Evolutionary conservation across 2,329 filamentous ascomycete genomes (phyloP), one percentile per base, ranked within the genome.

Genomic region (Diaporthe citriasiana): DNA sequence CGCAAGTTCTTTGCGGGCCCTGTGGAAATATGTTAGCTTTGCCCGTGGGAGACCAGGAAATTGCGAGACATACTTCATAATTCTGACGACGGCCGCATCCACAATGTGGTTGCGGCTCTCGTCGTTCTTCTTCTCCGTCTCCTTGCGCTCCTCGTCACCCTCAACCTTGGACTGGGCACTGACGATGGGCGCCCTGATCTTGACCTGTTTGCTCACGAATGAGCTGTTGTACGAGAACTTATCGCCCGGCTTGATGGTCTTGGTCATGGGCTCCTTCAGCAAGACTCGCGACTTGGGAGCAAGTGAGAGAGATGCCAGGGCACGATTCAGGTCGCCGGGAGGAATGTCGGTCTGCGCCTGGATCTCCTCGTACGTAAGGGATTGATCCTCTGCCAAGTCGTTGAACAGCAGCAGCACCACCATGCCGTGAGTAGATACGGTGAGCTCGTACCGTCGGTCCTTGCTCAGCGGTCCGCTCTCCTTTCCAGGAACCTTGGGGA

Each of bases 341-440:
- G 95, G 92, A 38, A 98, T 97, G 77, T 93, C 94, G 0, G 95
- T 98, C 77, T 89, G 89, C 8, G 90, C 92, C 80, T 97, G 93
- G 38, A 98, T 97, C 76, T 98, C 94, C 72, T 97, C 93, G 71
- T 91, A 90, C 0, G 86, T 84, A 22, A 92, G 81, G 60, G 83
- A 85, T 76, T 87, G 83, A 40, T 81, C 86, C 8, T 89, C 86
- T 3, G 81, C 81, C 0, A 97, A 79, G 50, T 96, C 91, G 79
- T 98, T 98, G 88, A 98, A 99, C 0, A 98, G 89, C 57, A 97
- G 83, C 27, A 99, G 84, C 33, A 98, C 92, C 27, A 98, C 86
- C 94, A 98, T 98, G 78, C 92, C 95, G 81, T 97, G 97, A 0
- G 97, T 98, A 1, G 95, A 93, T 27, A 97, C 95, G 75, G 95